Conservation (phyloP, 2,329 filamentous ascomycete genomes). For the Pyrenophora teres region DNA sequence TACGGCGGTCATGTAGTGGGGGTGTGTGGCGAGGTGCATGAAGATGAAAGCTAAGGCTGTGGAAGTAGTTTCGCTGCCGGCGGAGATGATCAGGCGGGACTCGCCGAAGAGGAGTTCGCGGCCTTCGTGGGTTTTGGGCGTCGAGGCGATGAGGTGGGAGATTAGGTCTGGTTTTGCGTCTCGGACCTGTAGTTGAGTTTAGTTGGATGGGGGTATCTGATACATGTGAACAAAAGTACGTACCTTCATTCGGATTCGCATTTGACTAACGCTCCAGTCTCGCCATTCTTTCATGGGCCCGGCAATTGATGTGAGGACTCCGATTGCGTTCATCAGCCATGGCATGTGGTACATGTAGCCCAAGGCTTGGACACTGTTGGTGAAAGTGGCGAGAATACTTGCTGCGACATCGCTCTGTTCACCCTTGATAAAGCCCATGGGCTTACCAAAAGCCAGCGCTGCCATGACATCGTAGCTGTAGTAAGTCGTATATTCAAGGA, state of each 20-base stretch:
- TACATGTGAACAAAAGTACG: background rate
- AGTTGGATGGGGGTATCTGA: background rate
- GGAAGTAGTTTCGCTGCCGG: conserved; percentile 54
- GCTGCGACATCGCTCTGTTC: conserved; percentile 31
- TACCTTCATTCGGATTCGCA: conserved; percentile 30
- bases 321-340: conserved; percentile 36
- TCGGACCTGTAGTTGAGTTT: conserved; percentile 8
- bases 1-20: conserved; percentile 20
- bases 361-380: conserved; percentile 25
- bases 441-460: conserved; percentile 50
- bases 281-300: conserved; percentile 35
- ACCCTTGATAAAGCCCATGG: conserved; percentile 48
- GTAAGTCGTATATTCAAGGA: conserved; percentile 49
- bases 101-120: conserved; percentile 32
- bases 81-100: conserved; percentile 39
- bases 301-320: conserved; percentile 20
- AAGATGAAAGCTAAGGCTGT: conserved; percentile 59
- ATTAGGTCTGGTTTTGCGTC: conserved; percentile 29
- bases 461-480: conserved; percentile 55
- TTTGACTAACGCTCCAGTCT: conserved; percentile 31
- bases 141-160: conserved; percentile 30
- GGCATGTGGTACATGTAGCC: conserved; percentile 34
- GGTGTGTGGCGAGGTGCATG: conserved; percentile 33
- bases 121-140: conserved; percentile 18
- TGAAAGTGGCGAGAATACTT: conserved; percentile 41